phyloP scores from a whole-genome alignment of 441 rosid species.

The Erysimum pusillum region DNA sequence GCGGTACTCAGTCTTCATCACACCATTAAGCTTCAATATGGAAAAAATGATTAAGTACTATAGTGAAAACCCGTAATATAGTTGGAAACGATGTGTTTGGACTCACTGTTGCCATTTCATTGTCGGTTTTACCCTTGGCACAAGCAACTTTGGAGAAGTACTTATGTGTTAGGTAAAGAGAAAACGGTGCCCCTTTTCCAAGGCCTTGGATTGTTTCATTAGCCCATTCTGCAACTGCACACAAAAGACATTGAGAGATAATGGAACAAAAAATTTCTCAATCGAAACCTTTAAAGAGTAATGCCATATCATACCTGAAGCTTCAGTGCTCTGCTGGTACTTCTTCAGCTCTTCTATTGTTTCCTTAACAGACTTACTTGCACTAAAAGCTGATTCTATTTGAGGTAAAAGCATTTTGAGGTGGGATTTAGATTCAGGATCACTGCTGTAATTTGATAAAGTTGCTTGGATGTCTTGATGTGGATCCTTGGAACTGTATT shows the following conservation, averaged over 20 bases:
- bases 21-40: constrained; percentile 67
- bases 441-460: constrained; percentile 65
- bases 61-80: neutral
- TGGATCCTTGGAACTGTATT: constrained; percentile 76
- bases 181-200: constrained; percentile 84
- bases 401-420: constrained; percentile 78
- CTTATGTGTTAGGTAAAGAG: constrained; percentile 72
- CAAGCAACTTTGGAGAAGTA: constrained; percentile 76
- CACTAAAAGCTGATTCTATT: constrained; percentile 64
- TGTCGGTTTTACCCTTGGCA: constrained; percentile 58
- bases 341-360: constrained; percentile 74
- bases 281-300: neutral
- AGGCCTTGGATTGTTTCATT: constrained; percentile 78
- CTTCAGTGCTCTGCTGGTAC: constrained; percentile 68
- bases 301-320: constrained; percentile 61
- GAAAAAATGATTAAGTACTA: neutral
- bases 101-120: constrained; percentile 68
- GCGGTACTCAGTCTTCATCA: constrained; percentile 91
- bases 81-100: neutral
- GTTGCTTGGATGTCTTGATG: constrained; percentile 63
- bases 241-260: constrained; percentile 1
- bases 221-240: constrained; percentile 77
- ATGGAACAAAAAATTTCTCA: neutral
- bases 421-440: constrained; percentile 75
- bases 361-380: constrained; percentile 69